Base-by-base conservation (phyloP, 2,329 filamentous ascomycete genomes). In the Colletotrichum simmondsii region DNA sequence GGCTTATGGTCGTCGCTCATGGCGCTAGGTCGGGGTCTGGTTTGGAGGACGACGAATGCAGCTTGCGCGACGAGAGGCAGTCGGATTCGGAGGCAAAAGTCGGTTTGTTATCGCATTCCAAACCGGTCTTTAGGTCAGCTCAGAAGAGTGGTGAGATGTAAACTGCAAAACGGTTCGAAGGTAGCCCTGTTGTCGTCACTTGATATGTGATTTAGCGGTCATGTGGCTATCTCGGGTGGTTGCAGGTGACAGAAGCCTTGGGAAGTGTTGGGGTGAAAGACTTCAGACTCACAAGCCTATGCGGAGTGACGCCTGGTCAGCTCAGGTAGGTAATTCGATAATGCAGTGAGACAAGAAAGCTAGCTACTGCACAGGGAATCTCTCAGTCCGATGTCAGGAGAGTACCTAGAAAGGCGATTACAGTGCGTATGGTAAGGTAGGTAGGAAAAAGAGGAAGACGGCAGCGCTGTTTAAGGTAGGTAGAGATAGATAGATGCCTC, bases 231-330 rank as follows among this genome's bases (percentile, higher is more conserved):
- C 22, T 30, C 58, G n/a, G 12, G 46, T 12, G 37, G 52, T 61
- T 37, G 42, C 70, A 70, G 70, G 65, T 72, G 70, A 72, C 59
- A 22, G 30, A 46, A 28, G 57, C 62, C n/a, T 35, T 46, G 56
- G n/a, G 19, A 12, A 57, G 62, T 56, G 16, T 46, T 30, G 49
- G 65, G 35, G 24, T n/a, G 12, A 46, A 16, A 4, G 42, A 49
- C 42, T 49, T 52, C 30, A 42, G 26, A 58, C 57, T 54, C 22
- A 57, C 54, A 65, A 71, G 64, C 57, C 56, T 26, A 30, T 52
- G 57, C 35, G 57, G 37, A 61, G 49, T 56, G 26, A n/a, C 42
- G 56, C n/a, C 6, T 42, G 32, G 49, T 46, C 52, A 26, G 16
- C 52, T 57, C 19, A 22, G 52, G 62, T 24, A 35, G 11, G 5